These are phyloP conservation scores for Rhytidiadelphus loreus DNA, from an alignment of 225 moss, liverwort and hornwort species.

Conservation along the genomic window DNA sequence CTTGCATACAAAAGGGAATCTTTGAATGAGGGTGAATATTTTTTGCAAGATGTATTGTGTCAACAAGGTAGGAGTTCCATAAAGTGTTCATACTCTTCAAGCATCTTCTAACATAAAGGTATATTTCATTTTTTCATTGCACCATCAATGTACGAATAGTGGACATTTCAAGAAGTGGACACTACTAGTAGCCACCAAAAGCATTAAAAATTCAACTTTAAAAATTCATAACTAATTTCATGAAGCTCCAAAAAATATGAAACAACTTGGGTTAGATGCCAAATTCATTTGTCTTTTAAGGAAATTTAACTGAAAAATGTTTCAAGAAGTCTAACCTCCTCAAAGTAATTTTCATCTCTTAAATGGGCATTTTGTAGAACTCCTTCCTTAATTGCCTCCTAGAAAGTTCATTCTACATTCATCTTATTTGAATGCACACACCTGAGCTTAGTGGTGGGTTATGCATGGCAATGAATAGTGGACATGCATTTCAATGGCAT, in stretches of 20 bases:
- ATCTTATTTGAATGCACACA: background rate
- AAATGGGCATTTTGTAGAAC: background rate
- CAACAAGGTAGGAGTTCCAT: background rate
- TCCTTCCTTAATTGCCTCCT: rapidly evolving
- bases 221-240: background rate
- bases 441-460: rapidly evolving
- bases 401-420: no score
- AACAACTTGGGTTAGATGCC: rapidly evolving
- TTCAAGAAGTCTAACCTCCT: background rate
- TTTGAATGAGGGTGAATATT: background rate
- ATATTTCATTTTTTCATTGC: background rate
- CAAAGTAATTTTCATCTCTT: background rate
- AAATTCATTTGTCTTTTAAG: background rate
- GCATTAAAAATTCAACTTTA: background rate
- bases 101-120: rapidly evolving
- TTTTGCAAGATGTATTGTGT: background rate
- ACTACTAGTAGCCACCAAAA: background rate
- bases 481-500: background rate
- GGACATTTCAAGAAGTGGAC: background rate
- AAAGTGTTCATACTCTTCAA: rapidly evolving
- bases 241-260: background rate
- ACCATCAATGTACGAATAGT: background rate
- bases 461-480: background rate
- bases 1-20: background rate
- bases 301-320: background rate